Evolutionary conservation across 306 rosid species (phyloP), one percentile per base, ranked within the genome.

Genomic region (Trifolium pratense): DNA sequence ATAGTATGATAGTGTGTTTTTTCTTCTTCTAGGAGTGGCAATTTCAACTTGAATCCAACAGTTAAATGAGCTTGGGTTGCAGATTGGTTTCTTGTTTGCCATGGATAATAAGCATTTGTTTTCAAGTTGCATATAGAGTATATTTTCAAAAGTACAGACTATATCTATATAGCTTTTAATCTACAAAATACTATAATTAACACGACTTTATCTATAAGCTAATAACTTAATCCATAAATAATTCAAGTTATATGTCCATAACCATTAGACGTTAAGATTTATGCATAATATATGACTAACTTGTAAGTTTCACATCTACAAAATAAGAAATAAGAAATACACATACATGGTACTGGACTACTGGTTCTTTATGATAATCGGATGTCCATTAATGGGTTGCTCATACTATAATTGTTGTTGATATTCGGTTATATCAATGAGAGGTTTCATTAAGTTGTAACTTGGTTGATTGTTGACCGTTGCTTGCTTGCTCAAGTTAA

Each of bases 401-500:
- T 57, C 20, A 13, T 51, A 52, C 55, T 71, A 21, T 73, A 17
- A 48, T 61, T n/a, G 51, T 73, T 34, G 7, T 45, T 26, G 39
- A 62, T 34, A 31, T 61, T 65, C 57, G 25, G 46, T 21, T 21
- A 70, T 49, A 37, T 61, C 16, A 57, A 36, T 11, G 65, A 40
- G 40, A 59, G 63, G 81, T 76, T 60, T 77, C 63, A 68, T 40
- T 60, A 45, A 60, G 45, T 60, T 46, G 43, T 49, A 48, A 60
- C 37, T 48, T 59, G 81, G 57, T 70, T 61, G 56, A 15, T 45
- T 43, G 56, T 39, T 52, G 71, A 25, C 31, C 13, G 13, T 60
- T 77, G 75, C 9, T 75, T 75, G 45, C 78, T 74, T 21, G 29
- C 9, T 64, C 26, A 52, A 36, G 20, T 63, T 63, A 40, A 77